A percentile compares a stretch with the other conserved stretches of the same genome.
Conservation (phyloP, 768 basidiomycete genomes). For the Baorangia bicolor region DNA sequence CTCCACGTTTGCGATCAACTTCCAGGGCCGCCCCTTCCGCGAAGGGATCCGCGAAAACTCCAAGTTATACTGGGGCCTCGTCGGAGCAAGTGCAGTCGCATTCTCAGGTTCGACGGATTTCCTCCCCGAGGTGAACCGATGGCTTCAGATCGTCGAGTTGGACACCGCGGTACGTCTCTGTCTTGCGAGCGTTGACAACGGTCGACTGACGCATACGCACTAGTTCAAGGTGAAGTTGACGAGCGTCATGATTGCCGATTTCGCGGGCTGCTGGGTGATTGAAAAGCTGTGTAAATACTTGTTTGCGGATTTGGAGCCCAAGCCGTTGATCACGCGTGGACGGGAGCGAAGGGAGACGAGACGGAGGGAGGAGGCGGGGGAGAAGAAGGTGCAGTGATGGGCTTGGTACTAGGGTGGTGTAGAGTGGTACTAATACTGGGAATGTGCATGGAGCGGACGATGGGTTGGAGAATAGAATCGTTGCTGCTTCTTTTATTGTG, state of each 20-base stretch:
- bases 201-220: too few species aligned
- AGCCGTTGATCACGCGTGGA: slow-evolving; percentile 79
- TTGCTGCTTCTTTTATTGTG: background rate
- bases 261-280: slow-evolving; percentile 81
- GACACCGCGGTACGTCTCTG: slow-evolving; percentile 58
- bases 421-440: background rate
- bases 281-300: slow-evolving; percentile 81
- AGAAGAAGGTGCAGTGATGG: slow-evolving; percentile 39
- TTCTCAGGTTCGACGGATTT: slow-evolving; percentile 94
- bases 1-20: too few species aligned
- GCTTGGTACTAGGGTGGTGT: background rate
- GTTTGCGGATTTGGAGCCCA: slow-evolving; percentile 88
- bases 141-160: slow-evolving; percentile 98
- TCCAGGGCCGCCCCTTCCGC: slow-evolving; percentile 97
- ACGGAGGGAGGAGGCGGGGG: slow-evolving; percentile 42
- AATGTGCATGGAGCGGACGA: background rate
- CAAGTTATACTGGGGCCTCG: slow-evolving; percentile 89
- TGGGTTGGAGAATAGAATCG: background rate
- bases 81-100: slow-evolving; percentile 87
- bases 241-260: slow-evolving; percentile 81
- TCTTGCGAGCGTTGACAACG: too few species aligned
- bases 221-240: slow-evolving; percentile 87
- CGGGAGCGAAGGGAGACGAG: slow-evolving; percentile 74
- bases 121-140: slow-evolving; percentile 91
- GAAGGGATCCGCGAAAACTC: slow-evolving; percentile 96